Evolutionary conservation across 2,329 filamentous ascomycete species (phyloP).

Genomic region (Scedosporium dehoogii): DNA sequence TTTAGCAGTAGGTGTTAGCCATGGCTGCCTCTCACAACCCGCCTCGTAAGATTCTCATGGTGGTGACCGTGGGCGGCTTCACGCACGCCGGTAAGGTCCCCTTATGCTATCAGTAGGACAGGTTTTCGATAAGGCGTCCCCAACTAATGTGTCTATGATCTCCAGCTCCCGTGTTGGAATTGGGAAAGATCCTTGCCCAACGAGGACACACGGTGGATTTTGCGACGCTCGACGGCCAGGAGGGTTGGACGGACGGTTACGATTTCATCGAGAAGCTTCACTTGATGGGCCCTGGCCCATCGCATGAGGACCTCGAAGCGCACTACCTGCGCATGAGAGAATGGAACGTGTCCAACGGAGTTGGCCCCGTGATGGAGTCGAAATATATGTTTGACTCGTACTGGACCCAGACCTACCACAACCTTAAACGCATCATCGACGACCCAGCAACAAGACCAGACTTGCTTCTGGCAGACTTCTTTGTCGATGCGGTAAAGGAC

Average conservation of each 20-base stretch:
- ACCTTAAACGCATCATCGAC: constrained; percentile 11
- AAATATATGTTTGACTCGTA: background rate
- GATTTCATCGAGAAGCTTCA: background rate
- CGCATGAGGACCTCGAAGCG: background rate
- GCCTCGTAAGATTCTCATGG: background rate
- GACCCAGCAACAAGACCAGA: constrained; percentile 19
- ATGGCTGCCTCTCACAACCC: too few species aligned
- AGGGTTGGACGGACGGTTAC: background rate
- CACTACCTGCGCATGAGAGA: background rate
- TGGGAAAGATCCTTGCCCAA: background rate
- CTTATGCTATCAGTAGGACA: background rate
- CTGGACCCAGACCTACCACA: background rate
- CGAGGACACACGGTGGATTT: background rate
- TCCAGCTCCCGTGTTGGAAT: background rate
- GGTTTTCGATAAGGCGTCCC: background rate
- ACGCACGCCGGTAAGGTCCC: background rate
- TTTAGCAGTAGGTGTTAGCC: too few species aligned
- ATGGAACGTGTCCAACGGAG: background rate
- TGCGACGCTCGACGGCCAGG: background rate
- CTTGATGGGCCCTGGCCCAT: background rate
- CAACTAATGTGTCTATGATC: too few species aligned
- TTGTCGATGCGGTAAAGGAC: constrained; percentile 29
- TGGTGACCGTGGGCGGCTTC: background rate
- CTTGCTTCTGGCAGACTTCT: constrained; percentile 33
- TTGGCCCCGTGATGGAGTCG: background rate